Conservation (phyloP, 1,139 yeast species). For the Hanseniaspora sp. region DNA sequence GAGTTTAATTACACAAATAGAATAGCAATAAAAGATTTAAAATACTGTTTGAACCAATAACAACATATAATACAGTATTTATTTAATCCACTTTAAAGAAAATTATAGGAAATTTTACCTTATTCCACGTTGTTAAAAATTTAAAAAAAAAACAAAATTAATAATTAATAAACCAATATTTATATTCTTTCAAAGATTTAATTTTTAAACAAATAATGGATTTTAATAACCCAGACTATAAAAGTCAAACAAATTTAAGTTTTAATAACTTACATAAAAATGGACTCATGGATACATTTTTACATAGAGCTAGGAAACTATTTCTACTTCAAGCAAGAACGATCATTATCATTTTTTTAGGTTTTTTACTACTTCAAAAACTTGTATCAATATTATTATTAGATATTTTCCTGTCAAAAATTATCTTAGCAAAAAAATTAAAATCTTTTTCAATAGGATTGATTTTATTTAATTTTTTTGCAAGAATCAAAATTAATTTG, state of each 20-base stretch:
- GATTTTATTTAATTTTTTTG: background rate
- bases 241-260: background rate
- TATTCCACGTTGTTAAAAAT: too few relatives aligned
- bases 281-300: background rate
- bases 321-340: slow-evolving; percentile 1
- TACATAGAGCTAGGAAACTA: background rate
- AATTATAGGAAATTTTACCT: too few relatives aligned
- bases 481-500: background rate
- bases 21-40: too few relatives aligned
- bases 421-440: background rate
- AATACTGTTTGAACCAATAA: too few relatives aligned
- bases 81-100: too few relatives aligned
- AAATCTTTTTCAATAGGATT: slow-evolving; percentile 2
- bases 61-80: too few relatives aligned
- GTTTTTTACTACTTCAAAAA: slow-evolving; percentile 4
- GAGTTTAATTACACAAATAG: too few relatives aligned
- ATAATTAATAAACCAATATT: too few relatives aligned
- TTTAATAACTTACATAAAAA: background rate
- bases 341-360: background rate
- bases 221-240: background rate
- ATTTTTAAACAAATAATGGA: background rate
- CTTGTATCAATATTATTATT: slow-evolving; percentile 4
- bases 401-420: background rate
- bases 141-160: too few relatives aligned
- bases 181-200: too few relatives aligned